Conservation (phyloP, 208 protist species). For the Phytomonas francai region DNA sequence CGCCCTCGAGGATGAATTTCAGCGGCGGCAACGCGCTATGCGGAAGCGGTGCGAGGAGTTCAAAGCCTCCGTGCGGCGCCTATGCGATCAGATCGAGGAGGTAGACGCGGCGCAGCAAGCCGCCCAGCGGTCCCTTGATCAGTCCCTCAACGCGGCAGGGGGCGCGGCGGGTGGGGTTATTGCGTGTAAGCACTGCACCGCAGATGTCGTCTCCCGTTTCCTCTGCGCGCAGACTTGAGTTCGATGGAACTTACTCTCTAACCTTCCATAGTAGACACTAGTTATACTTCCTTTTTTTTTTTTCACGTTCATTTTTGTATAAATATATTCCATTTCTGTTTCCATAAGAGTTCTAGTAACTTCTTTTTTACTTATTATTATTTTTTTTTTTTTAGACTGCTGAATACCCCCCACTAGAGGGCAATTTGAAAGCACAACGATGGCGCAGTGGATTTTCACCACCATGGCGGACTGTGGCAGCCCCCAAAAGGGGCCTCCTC, state of each 20-base stretch:
- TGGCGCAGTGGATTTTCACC: too few species aligned
- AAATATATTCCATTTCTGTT: neutral
- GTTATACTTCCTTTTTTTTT: neutral
- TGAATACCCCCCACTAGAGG: neutral
- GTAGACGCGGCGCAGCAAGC: slow-evolving; percentile 33
- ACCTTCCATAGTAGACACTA: neutral
- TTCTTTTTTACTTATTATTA: slow-evolving; percentile 6
- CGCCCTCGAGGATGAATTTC: slow-evolving; percentile 3
- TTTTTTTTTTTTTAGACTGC: neutral
- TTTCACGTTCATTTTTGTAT: neutral
- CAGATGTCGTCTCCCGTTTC: neutral
- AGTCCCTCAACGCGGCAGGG: slow-evolving; percentile 20
- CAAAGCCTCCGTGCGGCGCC: slow-evolving; percentile 16
- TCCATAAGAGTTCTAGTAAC: neutral
- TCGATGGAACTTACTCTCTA: too few species aligned
- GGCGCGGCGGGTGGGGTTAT: slow-evolving; percentile 8
- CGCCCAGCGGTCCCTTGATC: slow-evolving; percentile 21
- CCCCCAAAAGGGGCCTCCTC: too few species aligned
- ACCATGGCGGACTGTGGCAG: too few species aligned
- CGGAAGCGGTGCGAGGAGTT: slow-evolving; percentile 15
- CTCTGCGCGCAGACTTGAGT: too few species aligned
- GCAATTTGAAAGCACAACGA: too few species aligned
- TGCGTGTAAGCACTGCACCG: neutral
- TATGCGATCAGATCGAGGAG: slow-evolving; percentile 35
- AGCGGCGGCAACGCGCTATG: slow-evolving; percentile 2